Conservation (phyloP, 164 flowering plant species). For the Cinnamomum chago region DNA sequence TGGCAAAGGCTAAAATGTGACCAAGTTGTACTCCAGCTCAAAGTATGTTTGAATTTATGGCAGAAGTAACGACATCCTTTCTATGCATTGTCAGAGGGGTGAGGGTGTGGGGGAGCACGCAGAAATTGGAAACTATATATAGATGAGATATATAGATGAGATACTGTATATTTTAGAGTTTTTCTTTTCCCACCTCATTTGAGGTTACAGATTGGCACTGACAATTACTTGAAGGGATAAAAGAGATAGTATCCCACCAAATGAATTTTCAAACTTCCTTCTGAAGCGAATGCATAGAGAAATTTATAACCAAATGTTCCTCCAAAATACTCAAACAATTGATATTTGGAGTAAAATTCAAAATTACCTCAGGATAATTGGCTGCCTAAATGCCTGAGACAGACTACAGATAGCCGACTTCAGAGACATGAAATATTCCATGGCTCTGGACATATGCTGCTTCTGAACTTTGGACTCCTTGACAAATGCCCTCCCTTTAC, state of each 20-base stretch:
- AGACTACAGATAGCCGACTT: slow-evolving; percentile 58
- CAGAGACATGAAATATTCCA: slow-evolving; percentile 52
- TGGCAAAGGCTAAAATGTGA: not conserved
- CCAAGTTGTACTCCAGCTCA: not conserved
- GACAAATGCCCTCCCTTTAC: slow-evolving; percentile 18
- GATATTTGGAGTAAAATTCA: not conserved
- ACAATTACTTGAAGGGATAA: not conserved
- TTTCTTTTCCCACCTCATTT: not conserved
- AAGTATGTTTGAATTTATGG: not conserved
- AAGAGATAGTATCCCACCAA: not conserved
- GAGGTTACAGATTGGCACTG: not conserved
- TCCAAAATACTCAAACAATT: not conserved
- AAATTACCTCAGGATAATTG: slow-evolving; percentile 71
- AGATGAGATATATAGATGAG: not conserved
- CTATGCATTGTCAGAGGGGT: too few species aligned
- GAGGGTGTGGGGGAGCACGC: not conserved
- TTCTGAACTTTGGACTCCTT: slow-evolving; percentile 20
- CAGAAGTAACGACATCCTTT: not conserved
- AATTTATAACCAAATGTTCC: not conserved
- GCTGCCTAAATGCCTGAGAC: slow-evolving; percentile 67
- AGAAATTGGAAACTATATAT: not conserved
- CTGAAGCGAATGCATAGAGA: not conserved
- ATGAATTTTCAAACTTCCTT: not conserved
- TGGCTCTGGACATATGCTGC: slow-evolving; percentile 28
- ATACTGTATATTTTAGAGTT: too few species aligned